These are phyloP conservation scores for Collybia nuda DNA, from an alignment of 768 basidiomycete species.

Conservation along the genomic window DNA sequence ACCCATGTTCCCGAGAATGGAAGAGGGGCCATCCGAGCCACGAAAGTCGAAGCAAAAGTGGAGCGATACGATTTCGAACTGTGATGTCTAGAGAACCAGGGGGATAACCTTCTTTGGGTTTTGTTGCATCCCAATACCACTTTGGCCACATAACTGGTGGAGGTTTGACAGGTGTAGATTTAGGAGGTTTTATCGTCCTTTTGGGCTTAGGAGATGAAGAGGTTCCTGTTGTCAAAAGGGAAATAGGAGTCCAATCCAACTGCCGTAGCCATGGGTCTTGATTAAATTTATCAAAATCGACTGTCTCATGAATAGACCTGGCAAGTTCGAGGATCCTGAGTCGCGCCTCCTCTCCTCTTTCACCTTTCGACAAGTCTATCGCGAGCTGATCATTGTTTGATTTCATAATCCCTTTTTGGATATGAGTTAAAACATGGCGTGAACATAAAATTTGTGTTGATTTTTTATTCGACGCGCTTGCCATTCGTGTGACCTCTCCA, in stretches of 20 bases:
- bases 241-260: constrained; percentile 62
- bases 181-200: constrained; percentile 27
- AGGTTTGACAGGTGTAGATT: constrained; percentile 35
- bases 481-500: constrained; percentile 34
- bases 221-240: not conserved
- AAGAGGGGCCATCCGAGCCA: constrained; percentile 89
- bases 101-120: constrained; percentile 63
- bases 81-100: constrained; percentile 85
- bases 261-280: constrained; percentile 60
- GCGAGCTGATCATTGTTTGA: constrained; percentile 45
- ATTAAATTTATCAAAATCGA: constrained; percentile 13
- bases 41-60: constrained; percentile 80
- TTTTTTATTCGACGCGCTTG: constrained; percentile 45
- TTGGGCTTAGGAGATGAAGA: constrained; percentile 8
- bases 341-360: constrained; percentile 31
- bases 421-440: constrained; percentile 44
- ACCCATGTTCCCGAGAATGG: constrained; percentile 84
- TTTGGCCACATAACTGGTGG: constrained; percentile 80
- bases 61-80: constrained; percentile 77
- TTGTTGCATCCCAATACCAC: constrained; percentile 93
- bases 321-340: constrained; percentile 42
- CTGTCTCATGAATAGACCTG: constrained; percentile 25
- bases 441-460: constrained; percentile 39
- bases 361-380: constrained; percentile 42
- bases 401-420: constrained; percentile 41